These are phyloP conservation scores for Boletus rubroflammeus DNA, from an alignment of 768 basidiomycete species.

Conservation along the genomic window DNA sequence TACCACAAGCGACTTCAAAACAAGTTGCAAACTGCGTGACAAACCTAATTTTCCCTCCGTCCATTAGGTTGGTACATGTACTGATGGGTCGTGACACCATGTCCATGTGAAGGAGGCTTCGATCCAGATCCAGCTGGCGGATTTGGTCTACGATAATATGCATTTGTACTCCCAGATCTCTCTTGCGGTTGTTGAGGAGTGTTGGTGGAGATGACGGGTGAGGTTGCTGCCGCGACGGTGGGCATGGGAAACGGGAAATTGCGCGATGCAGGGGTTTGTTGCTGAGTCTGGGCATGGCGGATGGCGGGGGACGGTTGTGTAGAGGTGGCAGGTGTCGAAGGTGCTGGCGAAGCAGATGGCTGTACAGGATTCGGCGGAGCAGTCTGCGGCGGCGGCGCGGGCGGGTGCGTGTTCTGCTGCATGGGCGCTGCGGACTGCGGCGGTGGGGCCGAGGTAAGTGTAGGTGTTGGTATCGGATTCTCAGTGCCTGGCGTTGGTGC, in stretches of 20 bases:
- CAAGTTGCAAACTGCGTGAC: neutral
- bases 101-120: slow-evolving; percentile 23
- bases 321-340: slow-evolving; percentile 32
- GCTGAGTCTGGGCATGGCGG: slow-evolving; percentile 30
- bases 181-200: slow-evolving; percentile 37
- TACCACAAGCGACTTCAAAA: slow-evolving; percentile 7
- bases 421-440: slow-evolving; percentile 16
- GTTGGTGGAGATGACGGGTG: slow-evolving; percentile 49
- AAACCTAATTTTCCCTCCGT: slow-evolving; percentile 26
- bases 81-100: slow-evolving; percentile 34
- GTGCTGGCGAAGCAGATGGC: slow-evolving; percentile 33
- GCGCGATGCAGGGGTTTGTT: slow-evolving; percentile 23
- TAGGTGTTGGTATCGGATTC: slow-evolving; percentile 16
- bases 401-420: slow-evolving; percentile 26
- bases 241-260: slow-evolving; percentile 69
- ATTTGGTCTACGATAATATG: slow-evolving; percentile 54
- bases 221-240: slow-evolving; percentile 59
- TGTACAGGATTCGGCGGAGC: slow-evolving; percentile 24
- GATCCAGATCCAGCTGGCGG: slow-evolving; percentile 21
- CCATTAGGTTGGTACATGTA: slow-evolving; percentile 49
- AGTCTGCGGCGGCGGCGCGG: slow-evolving; percentile 32
- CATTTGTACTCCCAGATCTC: slow-evolving; percentile 31
- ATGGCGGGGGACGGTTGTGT: slow-evolving; percentile 36
- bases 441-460: slow-evolving; percentile 25
- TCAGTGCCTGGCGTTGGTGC: slow-evolving; percentile 21